Evolutionary conservation across 225 moss, liverwort and hornwort genomes (phyloP), one percentile per base, ranked within the genome.

Genomic region (Thuidium tamariscinum): DNA sequence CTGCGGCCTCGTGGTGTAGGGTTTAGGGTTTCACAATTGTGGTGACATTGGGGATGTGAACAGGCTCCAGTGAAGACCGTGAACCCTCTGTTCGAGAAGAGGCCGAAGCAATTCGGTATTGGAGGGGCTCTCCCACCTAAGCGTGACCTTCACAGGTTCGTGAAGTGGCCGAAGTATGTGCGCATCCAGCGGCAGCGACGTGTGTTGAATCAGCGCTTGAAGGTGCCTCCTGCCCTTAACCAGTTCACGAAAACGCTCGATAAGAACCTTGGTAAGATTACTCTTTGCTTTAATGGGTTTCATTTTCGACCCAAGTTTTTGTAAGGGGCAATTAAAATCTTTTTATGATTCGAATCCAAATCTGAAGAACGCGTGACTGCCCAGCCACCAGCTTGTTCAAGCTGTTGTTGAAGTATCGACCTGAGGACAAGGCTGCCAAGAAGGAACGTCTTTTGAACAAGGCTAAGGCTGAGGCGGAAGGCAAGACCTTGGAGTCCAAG

Each of bases 141-240:
- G 93, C 93, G 94, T 42, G 96, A 97, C 72, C 95, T 97, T n/a
- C 97, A 97, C 83, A 92, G 96, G 64, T 96, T 97, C n/a, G 97
- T 97, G 82, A 96, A 97, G 70, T 97, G 97, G 97, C 97, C 97
- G 71, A 97, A 97, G 91, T 96, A 97, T 83, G 96, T 96, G 34
- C 95, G 97, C 72, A 97, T 97, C 59, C 97, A 97, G 87, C 91
- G 97, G 63, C 97, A 97, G 90, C 94, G 95, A 63, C 96, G 96
- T 71, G 97, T 97, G 69, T 73, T 97, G 89, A 97, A 97, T 85
- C 97, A 97, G 86, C 93, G 96, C 9, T 83, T 97, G 93, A 97
- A 96, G 91, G 97, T 97, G 57, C 97, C 97, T 46, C 97, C 97
- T 16, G 95, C 97, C 34, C 94, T 97, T 17, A 94, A 97, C 87